phyloP scores from a whole-genome alignment of 331 rosid genomes.

The Dryas integrifolia region DNA sequence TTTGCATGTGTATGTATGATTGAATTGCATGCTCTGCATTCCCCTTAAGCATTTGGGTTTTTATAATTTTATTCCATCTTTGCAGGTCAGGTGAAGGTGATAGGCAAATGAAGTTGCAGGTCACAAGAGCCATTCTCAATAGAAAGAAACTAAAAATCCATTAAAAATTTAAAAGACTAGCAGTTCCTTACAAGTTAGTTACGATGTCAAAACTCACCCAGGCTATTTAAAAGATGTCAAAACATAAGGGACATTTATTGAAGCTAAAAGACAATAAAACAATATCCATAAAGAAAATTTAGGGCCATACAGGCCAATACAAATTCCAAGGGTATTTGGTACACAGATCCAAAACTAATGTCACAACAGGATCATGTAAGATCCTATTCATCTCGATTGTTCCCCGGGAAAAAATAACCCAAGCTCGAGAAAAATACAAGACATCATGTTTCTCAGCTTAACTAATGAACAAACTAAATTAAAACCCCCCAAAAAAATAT shows the following conservation, averaged over 20 bases:
- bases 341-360: conserved; percentile 1
- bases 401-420: conserved; percentile 9
- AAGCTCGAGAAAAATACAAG: neutral
- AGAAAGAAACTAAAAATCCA: neutral
- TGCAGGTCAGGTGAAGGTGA: neutral
- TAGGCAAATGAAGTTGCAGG: conserved; percentile 16
- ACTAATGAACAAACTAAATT: conserved; percentile 2
- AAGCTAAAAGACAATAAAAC: neutral
- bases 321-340: conserved; percentile 1
- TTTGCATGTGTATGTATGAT: conserved; percentile 26
- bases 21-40: conserved; percentile 24
- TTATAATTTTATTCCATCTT: conserved; percentile 28
- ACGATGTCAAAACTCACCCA: neutral
- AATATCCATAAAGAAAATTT: conserved; percentile 14
- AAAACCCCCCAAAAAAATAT: conserved; percentile 14
- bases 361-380: neutral
- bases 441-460: conserved; percentile 7
- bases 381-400: neutral
- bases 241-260: neutral
- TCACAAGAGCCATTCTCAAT: conserved; percentile 21
- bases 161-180: too few relatives aligned
- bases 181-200: too few relatives aligned
- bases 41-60: conserved; percentile 22
- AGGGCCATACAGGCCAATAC: neutral
- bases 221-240: neutral